A percentile compares a stretch with the other conserved stretches of the same genome.
These are phyloP conservation scores for Priceomyces fermenticarens DNA, from an alignment of 805 yeast species.

Conservation along the genomic window DNA sequence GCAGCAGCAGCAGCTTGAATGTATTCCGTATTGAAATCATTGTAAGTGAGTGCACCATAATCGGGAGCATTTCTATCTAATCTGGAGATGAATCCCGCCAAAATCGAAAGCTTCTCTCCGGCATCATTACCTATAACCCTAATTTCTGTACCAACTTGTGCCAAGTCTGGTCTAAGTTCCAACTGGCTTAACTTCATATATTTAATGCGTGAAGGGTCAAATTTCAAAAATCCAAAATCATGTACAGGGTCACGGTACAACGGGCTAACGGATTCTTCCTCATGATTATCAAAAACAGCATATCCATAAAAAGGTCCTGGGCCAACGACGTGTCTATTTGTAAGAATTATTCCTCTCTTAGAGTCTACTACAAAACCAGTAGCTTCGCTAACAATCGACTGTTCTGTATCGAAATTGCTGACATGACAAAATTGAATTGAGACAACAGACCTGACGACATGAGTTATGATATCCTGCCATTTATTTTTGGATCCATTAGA, in stretches of 20 bases:
- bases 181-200: slow-evolving; percentile 71
- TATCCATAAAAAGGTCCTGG: slow-evolving; percentile 93
- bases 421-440: slow-evolving; percentile 87
- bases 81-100: slow-evolving; percentile 82
- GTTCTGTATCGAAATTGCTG: slow-evolving; percentile 82
- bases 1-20: slow-evolving; percentile 96
- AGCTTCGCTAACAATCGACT: slow-evolving; percentile 82
- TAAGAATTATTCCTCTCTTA: slow-evolving; percentile 74
- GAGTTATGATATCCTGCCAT: slow-evolving; percentile 82
- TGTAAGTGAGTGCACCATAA: slow-evolving; percentile 82
- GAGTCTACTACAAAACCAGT: slow-evolving; percentile 94
- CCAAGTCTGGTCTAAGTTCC: slow-evolving; percentile 73
- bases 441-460: slow-evolving; percentile 82
- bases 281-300: slow-evolving; percentile 91
- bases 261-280: slow-evolving; percentile 83
- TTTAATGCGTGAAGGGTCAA: slow-evolving; percentile 67
- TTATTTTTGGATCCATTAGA: slow-evolving; percentile 12
- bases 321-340: slow-evolving; percentile 93
- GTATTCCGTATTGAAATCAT: slow-evolving; percentile 91
- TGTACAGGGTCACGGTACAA: slow-evolving; percentile 93
- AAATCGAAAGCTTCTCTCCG: slow-evolving; percentile 86
- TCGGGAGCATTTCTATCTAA: slow-evolving; percentile 93
- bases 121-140: slow-evolving; percentile 96
- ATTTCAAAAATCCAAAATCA: slow-evolving; percentile 86
- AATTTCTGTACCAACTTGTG: slow-evolving; percentile 89